Evolutionary conservation across 768 basidiomycete species (phyloP), one percentile per base, ranked within the genome.

Genomic region (Fistulinella prunicolor): DNA sequence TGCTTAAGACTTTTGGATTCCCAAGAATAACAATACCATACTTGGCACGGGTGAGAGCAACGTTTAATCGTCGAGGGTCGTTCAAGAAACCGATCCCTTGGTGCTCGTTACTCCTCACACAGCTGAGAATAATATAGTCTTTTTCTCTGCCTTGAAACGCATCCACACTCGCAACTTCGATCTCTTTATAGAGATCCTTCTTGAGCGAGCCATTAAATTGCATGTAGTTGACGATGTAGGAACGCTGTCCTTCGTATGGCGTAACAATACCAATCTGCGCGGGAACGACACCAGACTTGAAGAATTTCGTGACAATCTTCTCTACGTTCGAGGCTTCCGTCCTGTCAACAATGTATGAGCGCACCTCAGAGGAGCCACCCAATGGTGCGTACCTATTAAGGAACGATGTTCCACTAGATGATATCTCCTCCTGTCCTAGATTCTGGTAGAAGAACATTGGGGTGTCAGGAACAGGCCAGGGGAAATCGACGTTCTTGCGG

Each of bases 401-500:
- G 80, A 97, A 99, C 12, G 94, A 97, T 1, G 96, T 99, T 45
- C 96, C 96, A 62, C 93, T 95, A 48, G 91, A 94, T 12, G 94
- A 97, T 47, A 99, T 99, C 65, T 99, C 96, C 63, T 99, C 96
- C 60, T 97, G 95, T 0, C 96, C 96, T 41, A 99, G 70, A 62
- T 99, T 99, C 78, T 98, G 95, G 70, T 99, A 97, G 75, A 98
- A 99, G 75, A 97, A 97, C 95, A 99, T 98, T 14, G 96, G 96
- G 1, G 93, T 95, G 60, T 95, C 93, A 14, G 89, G 87, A 34
- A 89, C 82, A 6, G 96, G 96, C 96, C 96, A 98, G 0, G 96
- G 96, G 72, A 98, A 99, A 67, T 98, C 96, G 35, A 98, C 94
- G 56, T 97, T 95, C 79, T 95, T 97, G 72, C 94, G 79, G 54